Base-by-base conservation (phyloP, 495 filamentous ascomycete genomes). In the Astrocystis sublimbata region DNA sequence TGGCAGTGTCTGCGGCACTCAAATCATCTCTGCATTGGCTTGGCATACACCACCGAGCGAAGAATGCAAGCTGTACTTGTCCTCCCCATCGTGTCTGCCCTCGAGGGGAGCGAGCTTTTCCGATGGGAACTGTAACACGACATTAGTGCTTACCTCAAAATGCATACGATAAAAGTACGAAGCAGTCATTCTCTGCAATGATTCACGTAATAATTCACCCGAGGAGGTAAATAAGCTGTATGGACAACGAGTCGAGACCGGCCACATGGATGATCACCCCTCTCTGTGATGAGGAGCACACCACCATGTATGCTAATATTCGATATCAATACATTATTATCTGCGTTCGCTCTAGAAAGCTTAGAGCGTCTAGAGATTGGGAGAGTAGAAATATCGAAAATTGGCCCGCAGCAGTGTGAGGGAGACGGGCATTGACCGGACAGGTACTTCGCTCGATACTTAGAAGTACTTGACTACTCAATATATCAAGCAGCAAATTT, bases 51-150 rank as follows among this genome's bases (percentile, higher is more conserved):
- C 24, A n/a, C 5, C 19, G 5, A 40, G 8, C 40, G 3, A 28
- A 17, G 30, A 42, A 12, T 45, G 21, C 58, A 53, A 53, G 54
- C 58, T 49, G 40, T 93, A 86, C 86, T 97, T 94, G 38, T 83
- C 87, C 59, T 88, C 81, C 65, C 82, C 90, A 73, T 88, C 97
- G 73, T 89, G 83, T 96, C 79, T 89, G 73, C 78, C 96, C 92
- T 12, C 97, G 83, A 17, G 87, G 30, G 92, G 89, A 6, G 73
- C 90, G 73, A 88, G 90, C 67, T 81, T 76, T 65, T 88, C 86
- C 63, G 88, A 83, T 26, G 89, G 92, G 81, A 97, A 94, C 58
- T 61, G 30, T 36, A 36, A 9, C 4, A 41, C 9, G 9, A 30
- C 19, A 13, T 61, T 21, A 61, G 58, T 19, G 4, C 38, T 36